Percentiles rank a stretch among this genome's conserved stretches.
Conservation (phyloP, 345 rosid genomes). For the Corchorus olitorius region DNA sequence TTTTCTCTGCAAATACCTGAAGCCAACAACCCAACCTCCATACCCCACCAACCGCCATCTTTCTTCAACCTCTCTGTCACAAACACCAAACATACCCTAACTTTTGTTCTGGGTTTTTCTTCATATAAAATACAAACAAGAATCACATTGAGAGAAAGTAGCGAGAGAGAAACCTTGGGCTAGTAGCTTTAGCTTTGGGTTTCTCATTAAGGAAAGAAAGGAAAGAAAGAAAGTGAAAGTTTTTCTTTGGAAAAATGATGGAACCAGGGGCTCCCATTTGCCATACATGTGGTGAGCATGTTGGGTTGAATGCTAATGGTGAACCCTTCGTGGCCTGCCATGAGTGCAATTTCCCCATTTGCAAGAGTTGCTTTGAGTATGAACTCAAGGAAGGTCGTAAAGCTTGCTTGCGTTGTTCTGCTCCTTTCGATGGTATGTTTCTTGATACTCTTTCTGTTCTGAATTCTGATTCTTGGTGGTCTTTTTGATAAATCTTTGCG, state of each 20-base stretch:
- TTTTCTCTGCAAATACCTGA: slow-evolving; percentile 38
- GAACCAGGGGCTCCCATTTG: slow-evolving; percentile 72
- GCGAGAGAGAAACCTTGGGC: slow-evolving; percentile 7
- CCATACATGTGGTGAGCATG: slow-evolving; percentile 82
- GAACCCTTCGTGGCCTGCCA: slow-evolving; percentile 78
- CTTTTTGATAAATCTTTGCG: not conserved
- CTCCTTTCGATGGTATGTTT: slow-evolving; percentile 65
- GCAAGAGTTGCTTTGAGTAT: slow-evolving; percentile 82
- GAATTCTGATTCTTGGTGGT: not conserved
- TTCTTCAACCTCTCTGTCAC: slow-evolving; percentile 32
- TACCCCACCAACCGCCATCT: slow-evolving; percentile 48
- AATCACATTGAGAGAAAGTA: not conserved
- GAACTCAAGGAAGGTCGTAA: slow-evolving; percentile 84
- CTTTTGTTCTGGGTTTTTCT: slow-evolving; percentile 22
- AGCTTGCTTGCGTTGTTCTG: slow-evolving; percentile 79
- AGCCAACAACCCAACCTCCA: slow-evolving; percentile 62
- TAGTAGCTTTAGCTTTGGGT: slow-evolving; percentile 15
- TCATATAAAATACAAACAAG: slow-evolving; percentile 32
- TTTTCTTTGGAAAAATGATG: slow-evolving; percentile 54
- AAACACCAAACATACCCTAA: slow-evolving; percentile 17
- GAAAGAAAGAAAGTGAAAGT: not conserved
- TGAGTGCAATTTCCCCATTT: slow-evolving; percentile 85
- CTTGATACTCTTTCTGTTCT: not conserved
- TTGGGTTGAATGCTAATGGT: slow-evolving; percentile 64
- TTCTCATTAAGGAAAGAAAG: not conserved